Base-by-base conservation (phyloP, 108 stramenopile genomes). In the Discostella stelligeroides region DNA sequence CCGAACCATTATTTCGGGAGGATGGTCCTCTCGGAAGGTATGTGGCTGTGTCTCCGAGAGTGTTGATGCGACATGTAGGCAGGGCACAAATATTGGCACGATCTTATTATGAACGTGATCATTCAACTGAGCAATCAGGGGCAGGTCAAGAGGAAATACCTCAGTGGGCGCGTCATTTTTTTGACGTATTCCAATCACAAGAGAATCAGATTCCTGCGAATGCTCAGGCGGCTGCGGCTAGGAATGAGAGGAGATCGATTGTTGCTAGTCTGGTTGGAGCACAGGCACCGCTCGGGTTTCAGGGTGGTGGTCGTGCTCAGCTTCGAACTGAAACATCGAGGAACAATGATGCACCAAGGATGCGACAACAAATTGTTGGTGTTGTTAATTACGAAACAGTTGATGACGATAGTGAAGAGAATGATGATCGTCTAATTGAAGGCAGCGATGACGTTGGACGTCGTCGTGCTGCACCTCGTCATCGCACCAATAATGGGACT, bases 211-310 rank as follows among this genome's bases (percentile, higher is more conserved):
- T 38, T 21, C n/a, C 60, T 21, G 25, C 20, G 14, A 39, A 17
- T 24, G 41, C 40, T 6, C 28, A 28, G 40, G 39, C 60, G 24
- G 60, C 60, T 43, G 39, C 37, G 21, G 27, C 11, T 13, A 3
- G 2, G 15, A 39, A 23, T 25, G 17, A 53, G 29, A 50, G 50
- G 65, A 14, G 14, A 1, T 4, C 5, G 14, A 23, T 30, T 15
- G 50, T 24, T 30, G 34, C 29, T 27, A 66, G 50, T 30, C 18
- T 37, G 29, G 29, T 15, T 20, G 65, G 65, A 46, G 9, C n/a
- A 3, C 65, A 66, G 50, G 65, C 65, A 34, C 50, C 65, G 34
- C 65, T 66, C 0, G 65, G 65, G 9, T 14, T 11, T 6, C 50
- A 13, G 34, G 34, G 34, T 15, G 10, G 37, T 39, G 34, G 9